Evolutionary conservation across 345 rosid species (phyloP).

Genomic region (Firmiana major): DNA sequence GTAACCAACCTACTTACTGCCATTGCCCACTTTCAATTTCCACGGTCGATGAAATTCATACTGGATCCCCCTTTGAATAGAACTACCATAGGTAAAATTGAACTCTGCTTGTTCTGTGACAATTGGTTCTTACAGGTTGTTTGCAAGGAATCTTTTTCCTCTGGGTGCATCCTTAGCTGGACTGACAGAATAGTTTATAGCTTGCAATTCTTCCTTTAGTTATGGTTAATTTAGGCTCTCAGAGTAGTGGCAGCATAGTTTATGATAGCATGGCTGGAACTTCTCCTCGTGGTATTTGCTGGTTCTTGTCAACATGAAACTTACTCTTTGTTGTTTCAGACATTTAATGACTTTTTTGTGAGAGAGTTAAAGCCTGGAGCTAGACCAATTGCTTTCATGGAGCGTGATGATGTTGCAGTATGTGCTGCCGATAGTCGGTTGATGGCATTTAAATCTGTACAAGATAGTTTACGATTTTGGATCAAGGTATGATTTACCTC

Average conservation of each 20-base stretch:
- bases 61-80: background rate
- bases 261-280: background rate
- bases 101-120: background rate
- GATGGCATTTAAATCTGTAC: slow-evolving; percentile 66
- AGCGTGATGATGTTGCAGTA: slow-evolving; percentile 57
- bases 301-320: background rate
- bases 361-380: slow-evolving; percentile 82
- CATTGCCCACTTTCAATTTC: background rate
- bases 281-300: background rate
- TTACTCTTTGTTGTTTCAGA: slow-evolving; percentile 37
- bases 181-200: background rate
- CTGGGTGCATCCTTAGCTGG: background rate
- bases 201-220: background rate
- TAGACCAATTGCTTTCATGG: slow-evolving; percentile 57
- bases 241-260: background rate
- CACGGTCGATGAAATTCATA: background rate
- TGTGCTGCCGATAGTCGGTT: slow-evolving; percentile 89
- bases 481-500: slow-evolving; percentile 54
- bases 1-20: background rate
- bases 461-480: slow-evolving; percentile 78
- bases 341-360: slow-evolving; percentile 88
- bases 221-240: background rate
- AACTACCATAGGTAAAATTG: background rate
- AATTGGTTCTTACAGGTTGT: background rate
- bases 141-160: background rate